Conservation (phyloP, 2,329 filamentous ascomycete species). For the Neoscytalidium dimidiatum region DNA sequence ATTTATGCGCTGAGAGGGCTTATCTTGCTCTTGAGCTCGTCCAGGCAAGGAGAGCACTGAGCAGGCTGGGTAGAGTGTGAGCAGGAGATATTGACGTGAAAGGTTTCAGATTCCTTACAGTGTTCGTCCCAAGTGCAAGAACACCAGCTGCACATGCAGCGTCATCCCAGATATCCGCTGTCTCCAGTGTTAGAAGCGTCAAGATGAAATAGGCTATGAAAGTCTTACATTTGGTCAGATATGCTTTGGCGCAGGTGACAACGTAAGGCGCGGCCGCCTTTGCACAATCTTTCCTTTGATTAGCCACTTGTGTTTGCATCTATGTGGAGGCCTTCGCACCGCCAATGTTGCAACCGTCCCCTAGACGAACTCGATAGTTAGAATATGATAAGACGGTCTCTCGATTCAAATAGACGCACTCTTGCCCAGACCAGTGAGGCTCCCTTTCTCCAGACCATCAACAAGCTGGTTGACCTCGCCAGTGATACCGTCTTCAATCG, state of each 20-base stretch:
- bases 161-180: background rate
- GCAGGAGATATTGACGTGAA: background rate
- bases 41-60: background rate
- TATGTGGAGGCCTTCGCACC: background rate
- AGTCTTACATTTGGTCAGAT: background rate
- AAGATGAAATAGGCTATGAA: background rate
- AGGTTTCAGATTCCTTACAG: background rate
- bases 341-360: background rate
- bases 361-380: background rate
- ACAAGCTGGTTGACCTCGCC: background rate
- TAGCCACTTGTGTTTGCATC: background rate
- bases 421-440: background rate
- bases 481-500: background rate
- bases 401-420: background rate
- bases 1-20: too few relatives aligned
- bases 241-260: background rate
- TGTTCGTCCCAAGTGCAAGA: background rate
- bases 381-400: background rate
- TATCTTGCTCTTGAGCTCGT: background rate
- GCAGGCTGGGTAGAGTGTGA: background rate
- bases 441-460: background rate
- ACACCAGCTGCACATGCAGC: background rate
- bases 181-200: background rate
- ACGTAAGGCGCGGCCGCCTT: background rate
- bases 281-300: background rate